Evolutionary conservation across 768 basidiomycete genomes (phyloP), one percentile per base, ranked within the genome.

Genomic region (Tephrocybe sp.): DNA sequence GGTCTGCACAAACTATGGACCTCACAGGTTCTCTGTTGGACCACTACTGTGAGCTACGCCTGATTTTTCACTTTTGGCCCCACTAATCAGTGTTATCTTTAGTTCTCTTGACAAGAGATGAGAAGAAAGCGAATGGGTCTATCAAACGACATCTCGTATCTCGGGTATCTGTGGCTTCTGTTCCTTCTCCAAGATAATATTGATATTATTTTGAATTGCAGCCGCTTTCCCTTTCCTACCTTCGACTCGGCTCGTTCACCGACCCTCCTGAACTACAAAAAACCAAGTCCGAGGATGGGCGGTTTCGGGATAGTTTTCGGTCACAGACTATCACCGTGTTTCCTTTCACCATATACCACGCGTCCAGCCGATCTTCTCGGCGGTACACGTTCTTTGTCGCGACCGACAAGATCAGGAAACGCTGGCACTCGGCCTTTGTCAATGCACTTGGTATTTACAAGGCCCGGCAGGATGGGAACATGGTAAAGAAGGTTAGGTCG

Each of bases 211-310:
- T 15, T 32, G 30, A 30, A 26, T 38, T 43, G 4, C 55, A 93
- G 91, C 91, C 91, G 24, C 79, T 93, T 48, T 86, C 90, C 3
- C 68, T 93, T 2, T 85, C 87, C 32, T 92, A 85, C 56, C 77
- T 93, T n/a, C 82, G 81, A 15, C 73, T 92, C 7, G 89, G 79
- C 24, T 68, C 77, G 14, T 93, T 93, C 62, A 72, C 76, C 17
- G 73, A 63, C 1, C 71, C 79, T 5, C 70, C 82, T 4, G 91
- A 90, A 57, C 73, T 67, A 42, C 80, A 88, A 28, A 84, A 79
- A 61, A 88, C 86, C 55, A 78, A 77, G 38, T 59, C 72, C 14
- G 84, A 87, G 44, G 84, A 81, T 42, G 78, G 80, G 32, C 63
- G 78, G 12, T 65, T 87, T 11, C 66, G 87, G 28, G 83, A 85